These are phyloP conservation scores for Xerophyta viscosa DNA, from an alignment of 106 monocot genomes.

Conservation along the genomic window DNA sequence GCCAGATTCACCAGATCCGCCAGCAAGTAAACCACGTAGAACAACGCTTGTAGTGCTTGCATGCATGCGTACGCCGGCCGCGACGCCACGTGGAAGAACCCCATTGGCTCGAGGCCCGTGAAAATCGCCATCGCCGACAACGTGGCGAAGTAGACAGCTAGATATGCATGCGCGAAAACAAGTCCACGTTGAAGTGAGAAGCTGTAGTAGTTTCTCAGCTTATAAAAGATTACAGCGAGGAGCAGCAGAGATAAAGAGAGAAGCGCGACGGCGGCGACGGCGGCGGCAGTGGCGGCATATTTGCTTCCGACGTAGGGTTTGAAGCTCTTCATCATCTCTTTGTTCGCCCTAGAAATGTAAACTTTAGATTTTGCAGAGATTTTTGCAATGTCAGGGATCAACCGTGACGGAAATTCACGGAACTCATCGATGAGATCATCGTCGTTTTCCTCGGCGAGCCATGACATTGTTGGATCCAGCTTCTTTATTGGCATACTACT, in stretches of 20 bases:
- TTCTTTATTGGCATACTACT: too few species aligned
- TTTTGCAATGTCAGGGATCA: conserved; percentile 62
- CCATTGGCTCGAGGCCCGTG: conserved; percentile 71
- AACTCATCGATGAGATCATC: conserved; percentile 59
- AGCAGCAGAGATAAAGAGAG: conserved; percentile 51
- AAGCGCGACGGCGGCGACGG: conserved; percentile 35
- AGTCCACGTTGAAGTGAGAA: conserved; percentile 45
- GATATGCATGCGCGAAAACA: conserved; percentile 57
- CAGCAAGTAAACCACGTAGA: conserved; percentile 50
- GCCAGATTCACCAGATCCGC: conserved; percentile 32
- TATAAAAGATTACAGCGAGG: conserved; percentile 25
- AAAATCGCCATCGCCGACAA: conserved; percentile 46
- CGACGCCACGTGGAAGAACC: conserved; percentile 65
- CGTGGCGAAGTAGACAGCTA: conserved; percentile 73
- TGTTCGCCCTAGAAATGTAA: conserved; percentile 61
- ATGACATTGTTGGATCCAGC: conserved; percentile 7
- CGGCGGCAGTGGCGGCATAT: conserved; percentile 51
- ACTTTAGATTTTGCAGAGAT: conserved; percentile 65
- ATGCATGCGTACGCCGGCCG: conserved; percentile 54
- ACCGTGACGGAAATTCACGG: conserved; percentile 58
- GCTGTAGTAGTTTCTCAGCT: conserved; percentile 9
- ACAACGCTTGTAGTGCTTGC: conserved; percentile 65
- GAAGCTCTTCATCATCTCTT: conserved; percentile 36
- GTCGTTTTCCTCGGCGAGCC: conserved; percentile 11
- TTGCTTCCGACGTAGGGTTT: conserved; percentile 58